Conservation (phyloP, 768 basidiomycete species). For the Calocybe gangraenosa region DNA sequence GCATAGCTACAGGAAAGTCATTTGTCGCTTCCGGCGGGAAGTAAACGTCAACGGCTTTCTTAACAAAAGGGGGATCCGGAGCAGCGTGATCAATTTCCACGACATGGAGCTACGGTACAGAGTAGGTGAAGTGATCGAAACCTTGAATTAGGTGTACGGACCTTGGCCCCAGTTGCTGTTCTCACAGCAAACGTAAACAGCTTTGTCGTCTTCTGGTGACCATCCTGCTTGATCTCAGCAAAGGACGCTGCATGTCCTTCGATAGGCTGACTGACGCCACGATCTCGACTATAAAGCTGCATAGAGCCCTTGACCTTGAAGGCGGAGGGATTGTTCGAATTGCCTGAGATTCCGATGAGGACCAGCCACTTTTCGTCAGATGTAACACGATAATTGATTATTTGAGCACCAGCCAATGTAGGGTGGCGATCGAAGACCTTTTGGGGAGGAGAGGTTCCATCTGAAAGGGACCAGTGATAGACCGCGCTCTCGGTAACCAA, state of each 20-base stretch:
- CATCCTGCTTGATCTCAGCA: conserved; percentile 87
- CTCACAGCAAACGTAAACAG: conserved; percentile 94
- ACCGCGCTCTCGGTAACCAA: conserved; percentile 94
- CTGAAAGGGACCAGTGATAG: conserved; percentile 82
- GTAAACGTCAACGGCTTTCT: conserved; percentile 98
- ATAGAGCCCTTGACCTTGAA: conserved; percentile 99
- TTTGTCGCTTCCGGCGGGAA: conserved; percentile 98
- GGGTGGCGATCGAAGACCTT: conserved; percentile 97
- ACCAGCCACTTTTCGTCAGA: conserved; percentile 97
- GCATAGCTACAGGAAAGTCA: conserved; percentile 99
- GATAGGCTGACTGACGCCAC: conserved; percentile 94
- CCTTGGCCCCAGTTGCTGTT: conserved; percentile 97
- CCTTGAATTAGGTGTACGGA: conserved; percentile 22
- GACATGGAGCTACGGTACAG: conserved; percentile 74
- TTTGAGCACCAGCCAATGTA: conserved; percentile 90
- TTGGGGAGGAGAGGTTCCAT: conserved; percentile 74
- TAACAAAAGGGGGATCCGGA: conserved; percentile 87
- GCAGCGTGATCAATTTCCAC: conserved; percentile 97
- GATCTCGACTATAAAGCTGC: conserved; percentile 92
- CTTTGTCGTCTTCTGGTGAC: conserved; percentile 80
- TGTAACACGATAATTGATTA: conserved; percentile 96
- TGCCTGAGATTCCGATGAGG: conserved; percentile 90
- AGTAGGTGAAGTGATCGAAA: background rate
- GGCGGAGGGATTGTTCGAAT: conserved; percentile 86
- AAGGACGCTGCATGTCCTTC: conserved; percentile 98